These are phyloP conservation scores for Geosmithia flava DNA, from an alignment of 2,329 filamentous ascomycete genomes.

Conservation along the genomic window DNA sequence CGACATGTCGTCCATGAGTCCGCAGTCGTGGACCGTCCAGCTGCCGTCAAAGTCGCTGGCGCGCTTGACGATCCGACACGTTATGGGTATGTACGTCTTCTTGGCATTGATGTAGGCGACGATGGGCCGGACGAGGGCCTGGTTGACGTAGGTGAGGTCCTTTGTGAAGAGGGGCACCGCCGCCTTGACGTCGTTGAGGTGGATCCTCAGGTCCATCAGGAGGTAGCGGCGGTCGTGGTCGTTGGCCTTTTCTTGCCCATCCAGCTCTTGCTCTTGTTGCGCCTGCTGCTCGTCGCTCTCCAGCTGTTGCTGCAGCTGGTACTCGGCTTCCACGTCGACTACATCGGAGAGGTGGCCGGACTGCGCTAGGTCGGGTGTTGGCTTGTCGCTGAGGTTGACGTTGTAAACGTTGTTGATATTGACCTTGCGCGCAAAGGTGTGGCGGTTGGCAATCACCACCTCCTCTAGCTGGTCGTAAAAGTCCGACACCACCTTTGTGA, in stretches of 20 bases:
- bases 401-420: neutral
- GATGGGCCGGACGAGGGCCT: constrained; percentile 87
- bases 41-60: constrained; percentile 84
- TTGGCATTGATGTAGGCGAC: constrained; percentile 97
- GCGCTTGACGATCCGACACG: constrained; percentile 86
- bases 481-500: constrained; percentile 91
- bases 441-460: constrained; percentile 69
- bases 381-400: neutral
- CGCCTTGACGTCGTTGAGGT: constrained; percentile 89
- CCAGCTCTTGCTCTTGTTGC: no score
- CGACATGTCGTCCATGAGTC: constrained; percentile 84
- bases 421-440: constrained; percentile 45
- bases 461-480: constrained; percentile 95
- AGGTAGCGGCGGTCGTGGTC: constrained; percentile 64
- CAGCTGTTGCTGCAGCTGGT: neutral
- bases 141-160: constrained; percentile 90
- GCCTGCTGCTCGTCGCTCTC: no score
- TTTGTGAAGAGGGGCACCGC: constrained; percentile 85
- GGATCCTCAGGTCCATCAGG: constrained; percentile 88
- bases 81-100: constrained; percentile 89
- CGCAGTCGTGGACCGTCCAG: constrained; percentile 90
- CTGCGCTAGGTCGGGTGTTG: constrained; percentile 11
- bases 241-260: constrained; percentile 3
- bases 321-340: constrained; percentile 7
- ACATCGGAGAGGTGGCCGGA: constrained; percentile 19